These are phyloP conservation scores for Meira nashicola DNA, from an alignment of 1,284 basidiomycete genomes.

Conservation along the genomic window DNA sequence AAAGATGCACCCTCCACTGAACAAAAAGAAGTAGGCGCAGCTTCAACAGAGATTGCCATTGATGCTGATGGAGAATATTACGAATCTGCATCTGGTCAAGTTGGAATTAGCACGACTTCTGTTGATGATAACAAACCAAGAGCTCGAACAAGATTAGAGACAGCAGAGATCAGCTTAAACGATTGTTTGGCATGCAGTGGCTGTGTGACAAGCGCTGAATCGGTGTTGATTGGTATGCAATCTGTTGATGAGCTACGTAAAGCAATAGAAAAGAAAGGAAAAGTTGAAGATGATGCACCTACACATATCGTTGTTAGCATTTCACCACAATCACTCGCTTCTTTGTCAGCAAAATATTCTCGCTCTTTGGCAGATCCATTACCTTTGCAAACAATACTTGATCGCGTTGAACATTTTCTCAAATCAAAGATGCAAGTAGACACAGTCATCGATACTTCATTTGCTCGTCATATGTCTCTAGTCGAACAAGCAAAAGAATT, in stretches of 20 bases:
- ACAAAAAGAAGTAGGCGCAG: conserved; percentile 22
- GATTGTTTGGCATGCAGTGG: conserved; percentile 93
- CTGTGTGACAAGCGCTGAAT: conserved; percentile 97
- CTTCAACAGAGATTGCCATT: conserved; percentile 79
- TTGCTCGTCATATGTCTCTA: conserved; percentile 80
- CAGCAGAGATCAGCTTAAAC: conserved; percentile 86
- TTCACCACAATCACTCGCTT: conserved; percentile 86
- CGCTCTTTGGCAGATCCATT: conserved; percentile 33
- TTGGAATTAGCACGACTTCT: background rate
- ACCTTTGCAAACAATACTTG: conserved; percentile 50
- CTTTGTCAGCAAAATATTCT: conserved; percentile 56
- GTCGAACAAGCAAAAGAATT: conserved; percentile 79
- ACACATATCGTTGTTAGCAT: conserved; percentile 40
- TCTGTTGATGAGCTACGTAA: conserved; percentile 83
- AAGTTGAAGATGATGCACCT: background rate
- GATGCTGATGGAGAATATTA: conserved; percentile 75
- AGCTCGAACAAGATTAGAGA: conserved; percentile 42
- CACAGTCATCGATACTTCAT: conserved; percentile 86
- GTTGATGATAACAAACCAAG: conserved; percentile 38
- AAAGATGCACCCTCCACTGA: conserved; percentile 57
- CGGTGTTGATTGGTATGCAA: conserved; percentile 92
- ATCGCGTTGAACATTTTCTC: conserved; percentile 57
- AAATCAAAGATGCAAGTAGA: conserved; percentile 61
- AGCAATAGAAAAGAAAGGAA: conserved; percentile 21
- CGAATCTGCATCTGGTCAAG: conserved; percentile 56